These are phyloP conservation scores for Cladobotryum protrusum DNA, from an alignment of 2,329 filamentous ascomycete genomes.

Conservation along the genomic window DNA sequence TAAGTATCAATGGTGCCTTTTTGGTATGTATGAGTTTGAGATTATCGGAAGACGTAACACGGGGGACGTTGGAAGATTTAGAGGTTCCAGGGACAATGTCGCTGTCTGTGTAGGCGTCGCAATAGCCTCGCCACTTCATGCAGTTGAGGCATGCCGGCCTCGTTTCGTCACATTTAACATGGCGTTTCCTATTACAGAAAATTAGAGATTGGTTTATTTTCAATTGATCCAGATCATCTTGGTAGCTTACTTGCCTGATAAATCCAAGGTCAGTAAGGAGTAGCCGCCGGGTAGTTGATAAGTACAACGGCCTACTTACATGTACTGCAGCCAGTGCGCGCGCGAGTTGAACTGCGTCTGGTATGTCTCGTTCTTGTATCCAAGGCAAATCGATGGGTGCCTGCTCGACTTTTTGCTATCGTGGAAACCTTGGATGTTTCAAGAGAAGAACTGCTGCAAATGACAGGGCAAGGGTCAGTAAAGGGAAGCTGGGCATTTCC, in stretches of 20 bases:
- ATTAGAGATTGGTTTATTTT: background rate
- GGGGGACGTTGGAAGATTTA: conserved; percentile 8
- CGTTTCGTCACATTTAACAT: conserved; percentile 38
- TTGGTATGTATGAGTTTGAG: conserved; percentile 26
- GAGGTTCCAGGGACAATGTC: conserved; percentile 7
- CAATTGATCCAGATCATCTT: no score
- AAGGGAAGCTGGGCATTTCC: background rate
- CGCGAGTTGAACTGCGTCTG: conserved; percentile 31
- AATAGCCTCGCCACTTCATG: conserved; percentile 36
- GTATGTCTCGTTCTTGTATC: conserved; percentile 32
- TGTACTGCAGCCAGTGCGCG: conserved; percentile 32
- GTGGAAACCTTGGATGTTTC: conserved; percentile 2
- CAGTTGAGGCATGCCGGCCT: conserved; percentile 36
- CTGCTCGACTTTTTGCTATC: conserved; percentile 17
- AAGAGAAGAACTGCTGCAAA: background rate
- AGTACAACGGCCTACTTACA: conserved; percentile 23
- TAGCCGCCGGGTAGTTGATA: background rate
- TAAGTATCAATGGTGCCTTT: conserved; percentile 23
- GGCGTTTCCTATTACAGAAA: conserved; percentile 27
- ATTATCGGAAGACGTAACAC: conserved; percentile 7
- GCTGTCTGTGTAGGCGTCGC: conserved; percentile 27
- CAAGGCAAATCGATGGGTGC: conserved; percentile 33
- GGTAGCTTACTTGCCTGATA: conserved; percentile 28
- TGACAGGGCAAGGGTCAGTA: background rate
- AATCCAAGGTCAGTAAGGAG: conserved; percentile 6